These are phyloP conservation scores for Darksidea phi DNA, from an alignment of 495 filamentous ascomycete genomes.

Conservation along the genomic window DNA sequence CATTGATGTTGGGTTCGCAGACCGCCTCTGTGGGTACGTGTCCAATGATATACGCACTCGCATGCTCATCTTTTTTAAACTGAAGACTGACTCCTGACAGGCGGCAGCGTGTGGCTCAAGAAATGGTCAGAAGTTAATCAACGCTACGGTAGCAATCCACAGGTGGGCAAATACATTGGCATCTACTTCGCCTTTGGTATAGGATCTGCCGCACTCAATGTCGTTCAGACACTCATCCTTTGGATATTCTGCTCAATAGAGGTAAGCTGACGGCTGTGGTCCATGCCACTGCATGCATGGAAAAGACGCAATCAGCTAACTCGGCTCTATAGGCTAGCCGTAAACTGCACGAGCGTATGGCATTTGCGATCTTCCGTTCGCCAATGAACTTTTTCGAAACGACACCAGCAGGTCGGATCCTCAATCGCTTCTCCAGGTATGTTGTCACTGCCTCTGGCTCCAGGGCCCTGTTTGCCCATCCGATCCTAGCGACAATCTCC, in stretches of 20 bases:
- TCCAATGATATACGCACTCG: not conserved
- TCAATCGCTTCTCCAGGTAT: constrained; percentile 93
- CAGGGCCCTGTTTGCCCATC: not conserved
- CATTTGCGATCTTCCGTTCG: constrained; percentile 93
- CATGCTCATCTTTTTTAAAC: constrained; percentile 9
- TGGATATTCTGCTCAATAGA: constrained; percentile 99
- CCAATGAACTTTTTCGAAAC: constrained; percentile 99
- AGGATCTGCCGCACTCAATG: constrained; percentile 80
- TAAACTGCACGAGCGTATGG: constrained; percentile 98
- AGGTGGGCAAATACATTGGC: constrained; percentile 86
- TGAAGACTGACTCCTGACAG: constrained; percentile 36
- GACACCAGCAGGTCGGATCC: constrained; percentile 92
- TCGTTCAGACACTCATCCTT: constrained; percentile 88
- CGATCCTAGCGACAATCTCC: constrained; percentile 1
- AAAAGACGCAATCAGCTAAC: constrained; percentile 10
- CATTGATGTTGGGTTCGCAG: constrained; percentile 76
- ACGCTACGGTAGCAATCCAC: constrained; percentile 61
- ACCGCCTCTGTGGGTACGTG: constrained; percentile 64
- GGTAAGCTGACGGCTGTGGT: constrained; percentile 48
- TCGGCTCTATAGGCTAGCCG: constrained; percentile 66
- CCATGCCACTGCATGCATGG: constrained; percentile 14
- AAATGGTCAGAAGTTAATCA: constrained; percentile 81
- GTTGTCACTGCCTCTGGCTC: not conserved
- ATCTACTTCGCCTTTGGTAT: constrained; percentile 93
- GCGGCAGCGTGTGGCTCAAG: constrained; percentile 90